A percentile compares a stretch with the other conserved stretches of the same genome.
Conservation (phyloP, 352 stramenopile species). For the Sclerospora graminicola region DNA sequence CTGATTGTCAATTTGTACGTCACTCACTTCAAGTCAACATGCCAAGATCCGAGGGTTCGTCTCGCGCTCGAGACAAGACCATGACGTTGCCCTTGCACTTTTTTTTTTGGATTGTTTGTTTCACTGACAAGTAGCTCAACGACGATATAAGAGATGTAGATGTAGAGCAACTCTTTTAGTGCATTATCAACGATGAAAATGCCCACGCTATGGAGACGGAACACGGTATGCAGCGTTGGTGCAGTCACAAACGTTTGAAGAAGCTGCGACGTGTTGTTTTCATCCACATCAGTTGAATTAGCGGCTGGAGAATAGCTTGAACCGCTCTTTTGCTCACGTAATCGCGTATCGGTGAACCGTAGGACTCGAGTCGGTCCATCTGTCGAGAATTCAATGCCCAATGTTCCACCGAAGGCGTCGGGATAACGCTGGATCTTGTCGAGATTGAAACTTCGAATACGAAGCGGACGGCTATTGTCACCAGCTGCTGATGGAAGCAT, state of each 20-base stretch:
- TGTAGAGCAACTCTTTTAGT: slow-evolving; percentile 73
- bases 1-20: slow-evolving; percentile 86
- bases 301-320: slow-evolving; percentile 15
- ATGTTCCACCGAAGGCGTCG: slow-evolving; percentile 54
- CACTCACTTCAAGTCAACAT: slow-evolving; percentile 53
- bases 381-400: slow-evolving; percentile 75
- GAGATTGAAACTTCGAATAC: slow-evolving; percentile 71
- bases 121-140: slow-evolving; percentile 50
- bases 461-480: slow-evolving; percentile 77
- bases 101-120: slow-evolving; percentile 28
- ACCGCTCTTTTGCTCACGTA: slow-evolving; percentile 34
- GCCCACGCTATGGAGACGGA: slow-evolving; percentile 62
- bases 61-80: slow-evolving; percentile 50
- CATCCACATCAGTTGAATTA: slow-evolving; percentile 17
- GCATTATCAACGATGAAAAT: slow-evolving; percentile 64
- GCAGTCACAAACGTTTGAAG: slow-evolving; percentile 39
- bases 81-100: slow-evolving; percentile 21
- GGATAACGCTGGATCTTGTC: slow-evolving; percentile 77
- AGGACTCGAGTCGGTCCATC: slow-evolving; percentile 81
- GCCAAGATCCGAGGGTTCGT: slow-evolving; percentile 44
- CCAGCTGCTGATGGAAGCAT: slow-evolving; percentile 82
- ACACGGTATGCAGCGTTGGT: slow-evolving; percentile 36
- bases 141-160: slow-evolving; percentile 51
- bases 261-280: slow-evolving; percentile 20
- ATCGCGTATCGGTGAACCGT: slow-evolving; percentile 72